A percentile compares a stretch with the other conserved stretches of the same genome.
Conservation (phyloP, 2,329 filamentous ascomycete species). For the Cordyceps pruinosa region DNA sequence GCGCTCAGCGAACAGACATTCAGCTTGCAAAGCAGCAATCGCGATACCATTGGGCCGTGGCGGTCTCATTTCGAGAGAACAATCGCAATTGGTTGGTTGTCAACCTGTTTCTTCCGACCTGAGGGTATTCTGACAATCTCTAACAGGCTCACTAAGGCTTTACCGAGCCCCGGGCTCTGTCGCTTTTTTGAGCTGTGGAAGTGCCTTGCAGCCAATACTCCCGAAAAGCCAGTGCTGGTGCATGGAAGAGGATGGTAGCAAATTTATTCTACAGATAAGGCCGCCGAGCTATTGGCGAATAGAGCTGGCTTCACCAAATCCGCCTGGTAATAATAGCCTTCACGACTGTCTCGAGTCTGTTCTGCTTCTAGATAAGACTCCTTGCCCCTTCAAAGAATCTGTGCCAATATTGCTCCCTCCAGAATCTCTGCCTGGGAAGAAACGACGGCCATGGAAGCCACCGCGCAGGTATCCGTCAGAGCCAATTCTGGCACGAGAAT, state of each 20-base stretch:
- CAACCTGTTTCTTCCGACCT: background rate
- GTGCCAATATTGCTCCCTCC: background rate
- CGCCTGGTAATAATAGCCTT: slow-evolving; percentile 52
- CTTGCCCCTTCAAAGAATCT: slow-evolving; percentile 67
- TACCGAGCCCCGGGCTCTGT: slow-evolving; percentile 82
- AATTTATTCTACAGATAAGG: slow-evolving; percentile 80
- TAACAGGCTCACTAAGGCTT: slow-evolving; percentile 64
- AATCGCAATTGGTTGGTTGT: slow-evolving; percentile 61
- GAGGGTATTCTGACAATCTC: background rate
- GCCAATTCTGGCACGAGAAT: background rate
- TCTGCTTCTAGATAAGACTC: slow-evolving; percentile 79
- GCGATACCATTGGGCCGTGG: slow-evolving; percentile 59
- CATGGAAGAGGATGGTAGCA: slow-evolving; percentile 70
- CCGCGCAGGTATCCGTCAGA: slow-evolving; percentile 4
- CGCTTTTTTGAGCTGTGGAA: slow-evolving; percentile 80
- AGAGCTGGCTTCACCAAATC: slow-evolving; percentile 62
- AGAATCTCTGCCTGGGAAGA: background rate
- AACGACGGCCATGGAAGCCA: slow-evolving; percentile 1
- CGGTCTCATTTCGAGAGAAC: slow-evolving; percentile 71
- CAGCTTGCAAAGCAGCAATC: slow-evolving; percentile 39
- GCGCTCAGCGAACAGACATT: slow-evolving; percentile 11
- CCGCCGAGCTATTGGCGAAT: slow-evolving; percentile 85
- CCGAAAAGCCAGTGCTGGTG: slow-evolving; percentile 92
- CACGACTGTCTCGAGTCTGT: slow-evolving; percentile 64
- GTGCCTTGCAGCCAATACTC: slow-evolving; percentile 76